Base-by-base conservation (phyloP, 1,284 basidiomycete genomes). In the Puccinia polysora region DNA sequence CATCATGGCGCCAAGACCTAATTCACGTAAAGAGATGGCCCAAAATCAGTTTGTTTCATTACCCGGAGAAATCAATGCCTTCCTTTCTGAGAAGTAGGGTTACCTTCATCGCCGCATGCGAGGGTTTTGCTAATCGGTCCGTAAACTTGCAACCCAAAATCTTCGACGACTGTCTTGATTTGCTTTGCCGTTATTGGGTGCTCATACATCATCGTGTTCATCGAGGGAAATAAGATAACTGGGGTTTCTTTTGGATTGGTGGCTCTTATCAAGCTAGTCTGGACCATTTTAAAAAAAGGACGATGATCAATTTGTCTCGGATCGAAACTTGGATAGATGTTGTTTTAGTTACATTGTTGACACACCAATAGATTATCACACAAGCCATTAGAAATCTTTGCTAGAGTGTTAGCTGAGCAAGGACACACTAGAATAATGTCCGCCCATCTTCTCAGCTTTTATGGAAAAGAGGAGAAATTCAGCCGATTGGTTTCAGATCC, bases 191-290 rank as follows among this genome's bases (percentile, higher is more conserved):
- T 97, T 40, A 97, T 83, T n/a, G 92, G 91, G 78, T 98, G 93
- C 75, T 89, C 85, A 79, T 90, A 97, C 95, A 98, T 97, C 75
- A 90, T 83, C 4, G 94, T 97, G 80, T 98, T 98, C 95, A 97
- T 98, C 0, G 96, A 95, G 2, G 95, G 96, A 77, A 94, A 97
- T 36, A 97, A 81, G 76, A 88, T 89, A 18, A 90, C 91, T 1
- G 89, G 88, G 0, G 89, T 95, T 20, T 73, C 62, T 1, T 84
- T 84, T 0, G 90, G 88, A 7, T 88, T 83, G 0, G 96, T 83
- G 0, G 94, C 95, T 18, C 95, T 87, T 73, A 98, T 84, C 8
- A 97, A 83, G 5, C 90, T 93, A 1, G 93, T 94, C 91, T 95
- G n/a, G 6, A 49, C 30, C 1, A 45, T 18, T 18, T 20, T 60